Percentiles rank a stretch among this genome's conserved stretches.
Conservation (phyloP, 768 basidiomycete species). For the Suillus hirtellus region DNA sequence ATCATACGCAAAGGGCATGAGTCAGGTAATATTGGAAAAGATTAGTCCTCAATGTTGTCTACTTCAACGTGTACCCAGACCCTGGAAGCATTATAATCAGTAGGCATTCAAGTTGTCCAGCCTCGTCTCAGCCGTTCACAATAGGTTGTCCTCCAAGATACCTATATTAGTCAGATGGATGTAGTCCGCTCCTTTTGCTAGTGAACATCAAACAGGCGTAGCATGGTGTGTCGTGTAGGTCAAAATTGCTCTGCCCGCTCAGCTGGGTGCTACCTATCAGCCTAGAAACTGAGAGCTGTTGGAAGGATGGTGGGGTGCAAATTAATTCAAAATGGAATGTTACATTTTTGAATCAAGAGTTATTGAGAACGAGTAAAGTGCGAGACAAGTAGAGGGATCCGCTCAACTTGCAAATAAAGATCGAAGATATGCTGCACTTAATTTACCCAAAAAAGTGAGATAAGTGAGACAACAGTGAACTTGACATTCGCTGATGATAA, state of each 20-base stretch:
- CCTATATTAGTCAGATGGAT: background rate
- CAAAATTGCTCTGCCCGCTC: background rate
- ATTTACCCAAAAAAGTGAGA: constrained; percentile 8
- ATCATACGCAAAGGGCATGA: background rate
- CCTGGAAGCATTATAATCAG: background rate
- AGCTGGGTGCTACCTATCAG: background rate
- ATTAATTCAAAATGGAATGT: background rate
- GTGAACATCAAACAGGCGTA: background rate
- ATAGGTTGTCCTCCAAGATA: background rate
- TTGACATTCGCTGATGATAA: constrained; percentile 4
- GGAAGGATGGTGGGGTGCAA: background rate
- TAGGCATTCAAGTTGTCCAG: background rate
- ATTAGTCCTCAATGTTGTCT: background rate
- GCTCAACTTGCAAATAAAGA: background rate
- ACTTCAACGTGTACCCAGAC: background rate
- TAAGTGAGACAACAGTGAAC: constrained; percentile 1
- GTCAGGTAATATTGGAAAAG: background rate
- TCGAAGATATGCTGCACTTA: background rate
- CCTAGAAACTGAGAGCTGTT: background rate
- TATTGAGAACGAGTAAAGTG: background rate
- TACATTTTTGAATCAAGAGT: background rate
- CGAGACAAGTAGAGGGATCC: background rate
- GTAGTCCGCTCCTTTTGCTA: background rate
- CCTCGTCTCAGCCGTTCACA: background rate
- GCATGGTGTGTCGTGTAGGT: background rate